A percentile compares a stretch with the other conserved stretches of the same genome.
Conservation (phyloP, 768 basidiomycete species). For the Tremella yokohamensis region DNA sequence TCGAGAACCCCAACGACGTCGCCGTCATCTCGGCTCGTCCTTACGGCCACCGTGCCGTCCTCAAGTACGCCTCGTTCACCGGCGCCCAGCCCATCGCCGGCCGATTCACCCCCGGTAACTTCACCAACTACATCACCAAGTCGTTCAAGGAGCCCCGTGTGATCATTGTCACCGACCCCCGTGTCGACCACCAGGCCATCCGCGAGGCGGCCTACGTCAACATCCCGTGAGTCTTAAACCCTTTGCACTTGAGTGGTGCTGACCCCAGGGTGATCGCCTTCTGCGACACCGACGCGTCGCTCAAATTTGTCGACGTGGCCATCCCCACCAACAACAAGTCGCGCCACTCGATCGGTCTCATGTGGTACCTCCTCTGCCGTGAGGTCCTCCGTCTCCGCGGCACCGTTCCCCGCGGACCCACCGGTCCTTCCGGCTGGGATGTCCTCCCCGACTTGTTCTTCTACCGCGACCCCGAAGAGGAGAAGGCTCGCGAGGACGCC, state of each 20-base stretch:
- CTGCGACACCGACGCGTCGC: conserved; percentile 96
- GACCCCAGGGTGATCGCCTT: conserved; percentile 75
- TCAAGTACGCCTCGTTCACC: conserved; percentile 97
- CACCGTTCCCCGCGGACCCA: conserved; percentile 80
- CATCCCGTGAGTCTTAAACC: conserved; percentile 63
- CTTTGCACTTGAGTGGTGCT: not conserved
- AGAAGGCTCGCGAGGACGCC: conserved; percentile 88
- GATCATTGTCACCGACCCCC: conserved; percentile 96
- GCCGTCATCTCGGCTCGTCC: conserved; percentile 97
- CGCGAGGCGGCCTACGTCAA: conserved; percentile 99
- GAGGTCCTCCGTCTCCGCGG: conserved; percentile 95
- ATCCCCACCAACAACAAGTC: conserved; percentile 99
- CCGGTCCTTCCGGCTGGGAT: conserved; percentile 71
- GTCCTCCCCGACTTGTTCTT: conserved; percentile 99
- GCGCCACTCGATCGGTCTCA: conserved; percentile 88
- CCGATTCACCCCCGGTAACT: conserved; percentile 97
- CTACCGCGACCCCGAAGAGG: conserved; percentile 99
- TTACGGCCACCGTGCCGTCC: conserved; percentile 98
- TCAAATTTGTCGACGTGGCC: conserved; percentile 95
- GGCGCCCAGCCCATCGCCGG: conserved; percentile 98
- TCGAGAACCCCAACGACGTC: conserved; percentile 97
- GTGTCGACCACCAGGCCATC: conserved; percentile 99
- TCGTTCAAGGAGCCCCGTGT: conserved; percentile 99
- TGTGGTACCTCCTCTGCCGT: conserved; percentile 71
- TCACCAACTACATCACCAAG: conserved; percentile 99